These are phyloP conservation scores for Chionographis japonica DNA, from an alignment of 106 monocot genomes.

Conservation along the genomic window DNA sequence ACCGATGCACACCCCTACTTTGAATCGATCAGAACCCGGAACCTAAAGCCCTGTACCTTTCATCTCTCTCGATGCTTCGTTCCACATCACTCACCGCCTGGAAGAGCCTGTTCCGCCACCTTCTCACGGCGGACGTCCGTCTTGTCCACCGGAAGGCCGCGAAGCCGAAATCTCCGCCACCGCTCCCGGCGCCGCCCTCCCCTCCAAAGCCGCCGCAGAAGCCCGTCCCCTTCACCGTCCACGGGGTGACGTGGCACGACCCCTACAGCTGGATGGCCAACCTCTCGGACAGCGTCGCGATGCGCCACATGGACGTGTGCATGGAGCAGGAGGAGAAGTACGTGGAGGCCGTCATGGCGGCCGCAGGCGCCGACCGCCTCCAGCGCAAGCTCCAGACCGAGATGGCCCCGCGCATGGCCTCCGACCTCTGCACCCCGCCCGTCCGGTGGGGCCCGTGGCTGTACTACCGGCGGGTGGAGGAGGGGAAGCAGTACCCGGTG, in stretches of 20 bases:
- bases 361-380: slow-evolving; percentile 57
- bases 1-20: no score
- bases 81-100: background rate
- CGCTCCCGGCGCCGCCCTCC: slow-evolving; percentile 52
- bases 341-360: slow-evolving; percentile 65
- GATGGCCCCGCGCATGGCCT: slow-evolving; percentile 74
- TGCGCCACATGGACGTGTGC: slow-evolving; percentile 93
- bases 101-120: slow-evolving; percentile 1
- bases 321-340: slow-evolving; percentile 93
- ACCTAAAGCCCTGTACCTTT: background rate
- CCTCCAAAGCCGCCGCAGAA: slow-evolving; percentile 80
- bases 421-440: slow-evolving; percentile 72
- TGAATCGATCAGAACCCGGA: no score
- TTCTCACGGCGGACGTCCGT: slow-evolving; percentile 12
- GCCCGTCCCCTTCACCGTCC: slow-evolving; percentile 59
- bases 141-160: slow-evolving; percentile 17
- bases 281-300: slow-evolving; percentile 66
- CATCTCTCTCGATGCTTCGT: background rate
- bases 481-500: slow-evolving; percentile 79
- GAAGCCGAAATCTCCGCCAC: slow-evolving; percentile 25
- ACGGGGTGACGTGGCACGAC: slow-evolving; percentile 73
- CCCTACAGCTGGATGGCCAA: slow-evolving; percentile 94
- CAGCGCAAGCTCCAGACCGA: slow-evolving; percentile 81
- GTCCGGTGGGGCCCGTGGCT: slow-evolving; percentile 90
- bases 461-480: slow-evolving; percentile 82